Base-by-base conservation (phyloP, 2,329 filamentous ascomycete species). In the Colletotrichum viniferum region DNA sequence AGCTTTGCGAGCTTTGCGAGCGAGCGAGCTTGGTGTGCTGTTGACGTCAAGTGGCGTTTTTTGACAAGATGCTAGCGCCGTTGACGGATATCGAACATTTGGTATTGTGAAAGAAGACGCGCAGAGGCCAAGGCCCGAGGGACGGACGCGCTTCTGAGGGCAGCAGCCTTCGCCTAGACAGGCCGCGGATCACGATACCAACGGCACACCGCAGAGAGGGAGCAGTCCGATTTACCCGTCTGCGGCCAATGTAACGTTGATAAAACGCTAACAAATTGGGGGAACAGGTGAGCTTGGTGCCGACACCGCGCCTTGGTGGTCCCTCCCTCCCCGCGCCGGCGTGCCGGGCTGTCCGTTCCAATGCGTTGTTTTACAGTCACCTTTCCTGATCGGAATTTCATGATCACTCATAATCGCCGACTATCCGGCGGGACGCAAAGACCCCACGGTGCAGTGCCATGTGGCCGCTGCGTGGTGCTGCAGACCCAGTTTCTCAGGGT, bases 201-300 rank as follows among this genome's bases (percentile, higher is more conserved):
- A 52, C n/a, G 43, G 43, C 43, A 52, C 43, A 52, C 48, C 24
- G 28, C 64, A 55, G 24, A 9, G 26, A 32, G 34, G 16, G 8
- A 61, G 28, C 32, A 43, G 24, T 32, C 28, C 43, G 64, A 52
- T 52, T 32, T n/a, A 48, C 43, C 43, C 43, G 21, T 52, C n/a
- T 52, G 43, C 43, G 43, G 21, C n/a, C 55, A 73, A 73, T 73
- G 69, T 69, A 69, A 76, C 58, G 34, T 73, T 69, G 58, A 73
- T 52, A 55, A 58, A 60, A 69, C 36, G 48, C 64, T 60, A 76
- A 64, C 58, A 63, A 34, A 52, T 60, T 43, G 63, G 43, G n/a
- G 56, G 55, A 34, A 38, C 32, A 48, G 43, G 43, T 48, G 43
- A 52, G 7, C 10, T 13, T 7, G 43, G 10, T 52, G 43, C 10